Evolutionary conservation across 371 early-diverging fungal species (phyloP).

Genomic region (Amoeboradix gromovi): DNA sequence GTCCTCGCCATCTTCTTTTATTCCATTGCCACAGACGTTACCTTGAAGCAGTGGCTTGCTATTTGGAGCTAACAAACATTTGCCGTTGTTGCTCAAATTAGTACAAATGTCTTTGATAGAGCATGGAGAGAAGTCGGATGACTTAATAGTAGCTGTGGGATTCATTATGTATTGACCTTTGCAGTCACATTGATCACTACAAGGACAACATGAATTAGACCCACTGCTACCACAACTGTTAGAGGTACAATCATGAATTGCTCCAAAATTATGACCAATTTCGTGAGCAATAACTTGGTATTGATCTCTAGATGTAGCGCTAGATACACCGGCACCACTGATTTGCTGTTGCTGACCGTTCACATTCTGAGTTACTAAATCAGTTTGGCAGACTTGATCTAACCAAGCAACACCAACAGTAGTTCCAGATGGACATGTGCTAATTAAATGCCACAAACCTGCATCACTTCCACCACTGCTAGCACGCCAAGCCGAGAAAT

Average conservation of each 20-base stretch:
- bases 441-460: constrained; percentile 3
- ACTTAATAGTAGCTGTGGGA: background rate
- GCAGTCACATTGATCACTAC: background rate
- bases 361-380: constrained; percentile 1
- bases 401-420: constrained; percentile 1
- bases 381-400: background rate
- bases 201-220: background rate
- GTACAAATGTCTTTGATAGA: constrained; percentile 1
- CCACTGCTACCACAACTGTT: background rate
- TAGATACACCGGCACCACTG: constrained; percentile 1
- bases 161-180: background rate
- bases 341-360: constrained; percentile 1
- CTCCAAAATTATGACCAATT: constrained; percentile 5
- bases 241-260: constrained; percentile 3
- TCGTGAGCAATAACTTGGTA: constrained; percentile 4
- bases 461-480: background rate
- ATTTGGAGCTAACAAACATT: constrained; percentile 1
- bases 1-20: constrained; percentile 3
- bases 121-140: constrained; percentile 1
- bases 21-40: constrained; percentile 4
- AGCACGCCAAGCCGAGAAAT: constrained; percentile 3
- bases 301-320: background rate
- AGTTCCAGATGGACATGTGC: background rate
- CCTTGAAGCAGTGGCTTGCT: background rate
- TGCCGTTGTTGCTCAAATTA: constrained; percentile 1